Conservation (phyloP, 2,329 filamentous ascomycete genomes). For the Stachybotrys echinatus region DNA sequence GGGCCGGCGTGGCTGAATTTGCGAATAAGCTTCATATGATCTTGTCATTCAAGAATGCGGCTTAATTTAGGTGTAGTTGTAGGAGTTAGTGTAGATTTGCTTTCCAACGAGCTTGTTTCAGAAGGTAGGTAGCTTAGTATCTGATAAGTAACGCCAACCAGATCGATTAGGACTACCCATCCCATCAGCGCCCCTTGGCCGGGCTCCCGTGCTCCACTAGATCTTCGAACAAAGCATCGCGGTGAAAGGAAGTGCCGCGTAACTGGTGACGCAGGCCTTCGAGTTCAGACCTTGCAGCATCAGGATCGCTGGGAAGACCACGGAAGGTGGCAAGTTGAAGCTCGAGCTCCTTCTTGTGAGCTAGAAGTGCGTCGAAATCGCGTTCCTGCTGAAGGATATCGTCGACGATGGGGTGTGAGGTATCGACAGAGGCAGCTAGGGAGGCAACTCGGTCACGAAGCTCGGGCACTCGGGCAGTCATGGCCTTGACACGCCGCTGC, state of each 20-base stretch:
- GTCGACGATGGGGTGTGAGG: slow-evolving; percentile 46
- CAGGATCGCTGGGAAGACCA: slow-evolving; percentile 65
- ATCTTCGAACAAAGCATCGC: slow-evolving; percentile 72
- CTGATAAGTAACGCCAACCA: too few relatives aligned
- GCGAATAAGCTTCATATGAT: not conserved
- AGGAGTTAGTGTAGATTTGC: too few relatives aligned
- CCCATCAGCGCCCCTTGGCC: slow-evolving; percentile 30
- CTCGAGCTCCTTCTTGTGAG: slow-evolving; percentile 55
- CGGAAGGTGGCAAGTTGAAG: slow-evolving; percentile 60
- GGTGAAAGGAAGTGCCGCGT: slow-evolving; percentile 50
- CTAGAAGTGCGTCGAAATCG: slow-evolving; percentile 51
- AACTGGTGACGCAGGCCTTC: slow-evolving; percentile 63
- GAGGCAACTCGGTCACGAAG: slow-evolving; percentile 43
- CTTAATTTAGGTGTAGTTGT: too few relatives aligned
- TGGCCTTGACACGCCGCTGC: slow-evolving; percentile 63
- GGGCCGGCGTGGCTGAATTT: slow-evolving; percentile 37
- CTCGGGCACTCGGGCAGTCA: slow-evolving; percentile 62
- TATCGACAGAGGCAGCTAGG: slow-evolving; percentile 25
- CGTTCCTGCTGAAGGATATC: slow-evolving; percentile 54
- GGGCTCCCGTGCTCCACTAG: slow-evolving; percentile 60
- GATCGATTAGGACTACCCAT: too few relatives aligned
- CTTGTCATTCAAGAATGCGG: too few relatives aligned
- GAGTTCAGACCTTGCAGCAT: slow-evolving; percentile 65
- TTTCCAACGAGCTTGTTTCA: too few relatives aligned
- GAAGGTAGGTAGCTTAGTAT: too few relatives aligned